Evolutionary conservation across 345 rosid genomes (phyloP), one percentile per base, ranked within the genome.

Genomic region (Brassica cretica): DNA sequence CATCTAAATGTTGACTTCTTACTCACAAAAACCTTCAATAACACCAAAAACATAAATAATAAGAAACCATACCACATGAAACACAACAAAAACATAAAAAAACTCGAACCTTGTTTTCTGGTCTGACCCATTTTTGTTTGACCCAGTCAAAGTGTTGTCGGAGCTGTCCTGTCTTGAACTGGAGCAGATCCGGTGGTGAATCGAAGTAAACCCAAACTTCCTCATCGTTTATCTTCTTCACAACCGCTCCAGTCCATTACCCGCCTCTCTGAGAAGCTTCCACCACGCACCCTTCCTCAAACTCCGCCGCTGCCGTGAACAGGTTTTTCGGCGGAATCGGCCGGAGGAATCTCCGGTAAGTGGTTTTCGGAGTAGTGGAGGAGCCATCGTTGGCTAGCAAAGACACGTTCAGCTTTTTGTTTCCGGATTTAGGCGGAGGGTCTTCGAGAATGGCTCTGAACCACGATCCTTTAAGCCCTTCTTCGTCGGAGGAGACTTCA

Each of bases 1-100:
- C 87, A 81, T 84, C 88, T 80, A 76, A 58, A 58, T 9, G 14
- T 58, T 1, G 63, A 58, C 6, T 21, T 58, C 63, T 80, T 64
- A n/a, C 78, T 61, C 84, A 82, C 10, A 35, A 8, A 8, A 35
- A 35, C 41, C 41, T 35, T 35, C 10, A 35, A 35, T 35, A 35
- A 35, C 41, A 35, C 41, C 8, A 35, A 21, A 21, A 21, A 21
- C 24, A 21, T 21, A 21, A 21, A 21, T 21, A 21, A 21, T 21
- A 21, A 21, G 24, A 21, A 21, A 21, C 24, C 24, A 21, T 21
- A 21, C 24, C 24, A 21, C 24, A 35, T 1, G 7, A 35, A 35
- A 7, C 39, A 35, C 10, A 35, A 35, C 24, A 21, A 21, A 35
- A 35, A 21, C 24, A 66, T 21, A n/a, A 24, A 11, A 67, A 14